Evolutionary conservation across 768 basidiomycete species (phyloP), one percentile per base, ranked within the genome.

Genomic region (Hygrocybe coccinea): DNA sequence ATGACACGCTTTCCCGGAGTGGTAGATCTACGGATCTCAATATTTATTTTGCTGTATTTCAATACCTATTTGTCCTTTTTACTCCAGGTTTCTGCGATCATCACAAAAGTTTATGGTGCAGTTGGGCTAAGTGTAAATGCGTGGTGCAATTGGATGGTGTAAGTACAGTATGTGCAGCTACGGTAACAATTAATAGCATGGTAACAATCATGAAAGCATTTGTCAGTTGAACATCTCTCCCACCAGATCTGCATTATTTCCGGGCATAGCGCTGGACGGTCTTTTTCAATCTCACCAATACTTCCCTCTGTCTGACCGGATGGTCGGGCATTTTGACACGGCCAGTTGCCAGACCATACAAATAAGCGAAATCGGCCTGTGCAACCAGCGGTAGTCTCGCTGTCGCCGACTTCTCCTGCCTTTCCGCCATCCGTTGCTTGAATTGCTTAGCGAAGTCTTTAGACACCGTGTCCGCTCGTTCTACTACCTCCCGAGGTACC

Each of bases 1-100:
- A 95, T 95, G 93, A 94, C 93, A 95, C 90, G 89, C 88, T 91
- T 88, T 87, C 81, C 85, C 86, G 86, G 87, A 89, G 87, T 88
- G 86, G 87, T 87, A 87, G 78, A 78, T 66, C 75, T 76, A 77
- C 73, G 76, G 76, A 66, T 76, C 75, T 78, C 76, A 78, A 78
- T 77, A 78, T 78, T 78, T 78, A 76, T 76, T 75, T 73, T 74
- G 19, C 34, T 62, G 56, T 61, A 29, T 29, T 29, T 29, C 29
- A 29, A 3, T n/a, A n/a, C n/a, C n/a, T n/a, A n/a, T n/a, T n/a
- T n/a, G n/a, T n/a, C n/a, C n/a, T n/a, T n/a, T n/a, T n/a, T n/a
- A n/a, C n/a, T n/a, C n/a, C n/a, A n/a, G n/a, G n/a, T n/a, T n/a
- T n/a, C n/a, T n/a, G n/a, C n/a, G n/a, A n/a, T n/a, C n/a, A n/a